Evolutionary conservation across 176 grass and related monocot species (phyloP).

Genomic region (Neostapfia colusana): DNA sequence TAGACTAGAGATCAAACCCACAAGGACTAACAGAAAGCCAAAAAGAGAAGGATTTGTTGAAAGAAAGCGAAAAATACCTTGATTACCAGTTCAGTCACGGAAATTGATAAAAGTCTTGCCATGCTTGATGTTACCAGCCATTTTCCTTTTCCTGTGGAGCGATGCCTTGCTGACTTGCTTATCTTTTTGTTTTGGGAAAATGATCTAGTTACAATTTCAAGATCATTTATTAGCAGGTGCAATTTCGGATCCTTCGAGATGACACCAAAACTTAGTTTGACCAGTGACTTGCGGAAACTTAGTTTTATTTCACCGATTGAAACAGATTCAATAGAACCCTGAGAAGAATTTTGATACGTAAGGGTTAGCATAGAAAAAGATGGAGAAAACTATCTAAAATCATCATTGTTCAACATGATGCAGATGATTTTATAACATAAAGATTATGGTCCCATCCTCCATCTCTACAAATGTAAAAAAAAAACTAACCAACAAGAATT

Average conservation of each 20-base stretch:
- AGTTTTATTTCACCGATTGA: slow-evolving; percentile 97
- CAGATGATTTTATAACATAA: slow-evolving; percentile 27
- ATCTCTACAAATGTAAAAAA: not conserved
- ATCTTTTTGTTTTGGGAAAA: slow-evolving; percentile 57
- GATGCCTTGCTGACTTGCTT: slow-evolving; percentile 63
- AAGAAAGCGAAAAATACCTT: slow-evolving; percentile 63
- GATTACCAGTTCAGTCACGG: slow-evolving; percentile 80
- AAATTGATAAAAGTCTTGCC: slow-evolving; percentile 80
- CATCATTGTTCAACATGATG: slow-evolving; percentile 19
- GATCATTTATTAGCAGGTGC: slow-evolving; percentile 86
- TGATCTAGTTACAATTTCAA: slow-evolving; percentile 80
- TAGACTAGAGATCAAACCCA: not conserved
- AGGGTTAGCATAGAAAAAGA: not conserved
- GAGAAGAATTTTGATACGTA: slow-evolving; percentile 40
- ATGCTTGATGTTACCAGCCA: slow-evolving; percentile 92
- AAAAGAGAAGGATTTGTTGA: not conserved
- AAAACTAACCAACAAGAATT: not conserved
- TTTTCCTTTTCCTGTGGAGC: slow-evolving; percentile 95
- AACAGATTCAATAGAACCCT: slow-evolving; percentile 89
- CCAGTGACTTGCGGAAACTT: slow-evolving; percentile 94
- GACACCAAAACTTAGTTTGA: slow-evolving; percentile 86
- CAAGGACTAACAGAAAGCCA: not conserved
- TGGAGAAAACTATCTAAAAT: slow-evolving; percentile 1
- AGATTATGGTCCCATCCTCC: slow-evolving; percentile 3
- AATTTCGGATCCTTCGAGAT: slow-evolving; percentile 98